Percentiles rank a stretch among this genome's conserved stretches.
phyloP scores from a whole-genome alignment of 306 rosid species.

The Spatholobus suberectus region DNA sequence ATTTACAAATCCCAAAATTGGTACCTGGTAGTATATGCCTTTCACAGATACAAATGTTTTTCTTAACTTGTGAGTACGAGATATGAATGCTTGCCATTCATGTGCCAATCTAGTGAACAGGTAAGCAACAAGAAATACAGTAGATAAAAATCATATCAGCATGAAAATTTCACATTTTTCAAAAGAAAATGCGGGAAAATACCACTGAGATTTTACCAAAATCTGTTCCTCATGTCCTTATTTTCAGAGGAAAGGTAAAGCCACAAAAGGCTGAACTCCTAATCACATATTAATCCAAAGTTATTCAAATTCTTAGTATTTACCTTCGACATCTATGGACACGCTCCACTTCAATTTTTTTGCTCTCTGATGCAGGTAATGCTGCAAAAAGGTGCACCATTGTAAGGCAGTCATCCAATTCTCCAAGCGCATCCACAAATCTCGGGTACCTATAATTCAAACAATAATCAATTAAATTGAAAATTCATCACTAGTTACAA shows the following conservation, averaged over 20 bases:
- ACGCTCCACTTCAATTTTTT: slow-evolving; percentile 72
- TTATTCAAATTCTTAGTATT: not conserved
- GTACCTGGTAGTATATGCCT: slow-evolving; percentile 95
- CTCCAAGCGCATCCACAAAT: slow-evolving; percentile 89
- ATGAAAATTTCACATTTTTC: not conserved
- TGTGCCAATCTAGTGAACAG: slow-evolving; percentile 70
- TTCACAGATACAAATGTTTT: slow-evolving; percentile 88
- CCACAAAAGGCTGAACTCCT: not conserved
- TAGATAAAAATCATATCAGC: not conserved
- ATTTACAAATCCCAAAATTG: not conserved
- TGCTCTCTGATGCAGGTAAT: slow-evolving; percentile 76
- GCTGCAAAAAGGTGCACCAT: slow-evolving; percentile 95
- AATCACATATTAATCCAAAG: not conserved
- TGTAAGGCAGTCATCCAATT: slow-evolving; percentile 91
- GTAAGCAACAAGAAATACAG: slow-evolving; percentile 22
- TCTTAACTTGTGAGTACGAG: slow-evolving; percentile 79
- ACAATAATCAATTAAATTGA: slow-evolving; percentile 1
- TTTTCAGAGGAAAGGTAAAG: not conserved
- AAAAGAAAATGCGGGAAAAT: not conserved
- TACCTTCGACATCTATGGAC: slow-evolving; percentile 85
- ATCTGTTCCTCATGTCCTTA: not conserved
- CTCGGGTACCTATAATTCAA: slow-evolving; percentile 74
- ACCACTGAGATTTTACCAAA: not conserved
- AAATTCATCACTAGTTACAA: slow-evolving; percentile 7
- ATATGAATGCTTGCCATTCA: slow-evolving; percentile 92